Evolutionary conservation across 139 green algal genomes (phyloP), one percentile per base, ranked within the genome.

Genomic region (Penium margaritaceum): DNA sequence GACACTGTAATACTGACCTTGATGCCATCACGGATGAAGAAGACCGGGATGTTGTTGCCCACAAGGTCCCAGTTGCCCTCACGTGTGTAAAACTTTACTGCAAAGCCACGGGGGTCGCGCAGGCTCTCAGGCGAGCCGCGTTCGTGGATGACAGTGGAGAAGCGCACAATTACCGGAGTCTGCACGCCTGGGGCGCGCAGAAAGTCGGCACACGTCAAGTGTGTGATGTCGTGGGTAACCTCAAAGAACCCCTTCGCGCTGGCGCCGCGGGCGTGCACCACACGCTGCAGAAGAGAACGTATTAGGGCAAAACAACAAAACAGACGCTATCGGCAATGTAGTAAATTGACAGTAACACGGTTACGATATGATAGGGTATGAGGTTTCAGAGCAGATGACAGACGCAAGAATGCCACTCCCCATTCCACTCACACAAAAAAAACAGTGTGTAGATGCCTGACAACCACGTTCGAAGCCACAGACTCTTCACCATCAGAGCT

Each of bases 191-290:
- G 91, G 0, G 90, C 88, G 6, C 92, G 85, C 64, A 97, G 82
- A 72, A 97, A 92, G 81, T 97, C 92, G n/a, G 92, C 92, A 60
- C 89, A 95, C 6, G 90, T 95, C 5, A 97, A 85, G 82, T 93
- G 81, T 12, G 87, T 91, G n/a, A 97, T 74, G 76, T 97, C 92
- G 74, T 97, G 91, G 5, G 92, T 97, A 15, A 97, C 91, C 88
- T 97, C 92, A 70, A 97, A 97, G 74, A 97, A 97, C 41, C 92
- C 92, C 81, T 97, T 97, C n/a, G 90, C 92, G 9, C 79, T 81
- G 24, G 92, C 89, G 32, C 92, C 92, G n/a, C 92, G 87, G 0
- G 92, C 92, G 72, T 97, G 92, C 43, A 97, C 92, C 1, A 97
- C 92, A 9, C 71, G 39, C 68, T 76, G 68, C 27, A n/a, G n/a